A percentile compares a stretch with the other conserved stretches of the same genome.
phyloP scores from a whole-genome alignment of 2,329 filamentous ascomycete genomes.

The Tolypocladium amazonense region DNA sequence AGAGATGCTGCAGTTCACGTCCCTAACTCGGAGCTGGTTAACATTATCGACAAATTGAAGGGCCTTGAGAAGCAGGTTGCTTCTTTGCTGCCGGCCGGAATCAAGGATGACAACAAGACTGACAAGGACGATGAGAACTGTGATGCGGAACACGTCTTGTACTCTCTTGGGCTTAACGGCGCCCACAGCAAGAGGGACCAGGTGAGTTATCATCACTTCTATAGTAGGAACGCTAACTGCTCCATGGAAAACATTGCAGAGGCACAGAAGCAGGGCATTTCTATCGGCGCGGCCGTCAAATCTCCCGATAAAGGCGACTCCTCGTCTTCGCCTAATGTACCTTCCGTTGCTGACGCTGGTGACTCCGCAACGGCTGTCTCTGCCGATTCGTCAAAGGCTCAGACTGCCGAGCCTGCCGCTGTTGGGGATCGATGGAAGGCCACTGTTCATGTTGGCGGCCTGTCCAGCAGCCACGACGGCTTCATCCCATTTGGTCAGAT shows the following conservation, averaged over 20 bases:
- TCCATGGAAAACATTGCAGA: constrained; percentile 9
- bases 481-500: too few species aligned
- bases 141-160: constrained; percentile 7
- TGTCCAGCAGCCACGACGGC: too few species aligned
- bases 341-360: neutral
- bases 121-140: constrained; percentile 3
- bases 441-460: too few species aligned
- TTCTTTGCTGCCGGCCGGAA: constrained; percentile 10
- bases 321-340: neutral
- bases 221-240: constrained; percentile 15
- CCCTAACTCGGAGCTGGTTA: constrained; percentile 10
- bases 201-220: constrained; percentile 13
- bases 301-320: neutral
- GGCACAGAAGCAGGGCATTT: neutral
- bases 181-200: constrained; percentile 4
- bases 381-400: too few species aligned
- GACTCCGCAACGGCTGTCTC: neutral
- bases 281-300: neutral
- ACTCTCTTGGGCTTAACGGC: constrained; percentile 5
- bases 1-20: constrained; percentile 14
- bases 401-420: neutral
- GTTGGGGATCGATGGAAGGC: neutral
- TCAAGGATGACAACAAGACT: constrained; percentile 1
- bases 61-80: constrained; percentile 16
- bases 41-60: constrained; percentile 17